These are phyloP conservation scores for Castanopsis chinensis DNA, from an alignment of 306 rosid species.

Conservation along the genomic window DNA sequence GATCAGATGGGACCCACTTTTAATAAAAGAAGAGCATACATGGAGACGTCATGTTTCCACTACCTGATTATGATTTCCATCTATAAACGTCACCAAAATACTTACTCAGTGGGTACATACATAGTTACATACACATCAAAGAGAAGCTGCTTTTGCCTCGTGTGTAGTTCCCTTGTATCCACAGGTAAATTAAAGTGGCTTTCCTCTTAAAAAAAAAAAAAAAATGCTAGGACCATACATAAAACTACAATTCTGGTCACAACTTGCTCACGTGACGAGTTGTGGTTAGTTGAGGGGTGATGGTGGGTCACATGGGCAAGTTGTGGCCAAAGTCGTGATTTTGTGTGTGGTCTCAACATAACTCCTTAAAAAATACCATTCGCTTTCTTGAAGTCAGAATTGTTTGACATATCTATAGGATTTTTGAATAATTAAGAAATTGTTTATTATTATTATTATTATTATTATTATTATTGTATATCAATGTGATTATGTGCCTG, in stretches of 20 bases:
- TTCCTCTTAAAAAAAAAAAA: background rate
- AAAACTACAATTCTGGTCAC: no score
- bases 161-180: background rate
- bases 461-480: no score
- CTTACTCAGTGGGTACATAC: background rate
- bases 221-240: no score
- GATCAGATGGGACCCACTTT: background rate
- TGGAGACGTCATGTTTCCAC: background rate
- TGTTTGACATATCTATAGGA: background rate
- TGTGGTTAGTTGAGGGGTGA: no score
- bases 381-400: background rate
- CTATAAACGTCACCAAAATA: background rate
- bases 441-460: no score
- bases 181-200: background rate
- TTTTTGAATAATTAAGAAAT: background rate
- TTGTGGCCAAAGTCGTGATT: no score
- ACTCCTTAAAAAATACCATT: background rate
- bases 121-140: background rate
- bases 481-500: no score
- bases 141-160: background rate
- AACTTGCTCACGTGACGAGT: no score
- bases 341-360: no score
- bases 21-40: background rate
- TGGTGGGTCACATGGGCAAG: no score
- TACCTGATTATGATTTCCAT: background rate